phyloP scores from a whole-genome alignment of 2,329 filamentous ascomycete species.

The Leptographium lundbergii region DNA sequence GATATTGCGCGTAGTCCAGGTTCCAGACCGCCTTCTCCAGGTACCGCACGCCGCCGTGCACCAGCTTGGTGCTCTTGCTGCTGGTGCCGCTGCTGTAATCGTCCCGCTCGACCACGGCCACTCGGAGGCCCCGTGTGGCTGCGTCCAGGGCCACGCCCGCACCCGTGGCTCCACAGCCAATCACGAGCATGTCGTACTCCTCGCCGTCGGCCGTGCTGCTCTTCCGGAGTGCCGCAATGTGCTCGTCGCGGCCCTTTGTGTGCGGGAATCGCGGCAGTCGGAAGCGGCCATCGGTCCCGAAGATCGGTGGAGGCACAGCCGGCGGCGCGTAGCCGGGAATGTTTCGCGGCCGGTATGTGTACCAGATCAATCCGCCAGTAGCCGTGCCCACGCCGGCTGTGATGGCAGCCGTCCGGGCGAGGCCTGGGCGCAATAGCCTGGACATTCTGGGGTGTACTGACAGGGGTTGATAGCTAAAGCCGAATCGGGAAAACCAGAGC shows the following conservation, averaged over 20 bases:
- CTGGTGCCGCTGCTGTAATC: slow-evolving; percentile 74
- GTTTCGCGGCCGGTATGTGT: slow-evolving; percentile 54
- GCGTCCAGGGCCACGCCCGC: slow-evolving; percentile 73
- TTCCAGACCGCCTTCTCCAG: slow-evolving; percentile 81
- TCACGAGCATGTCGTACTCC: slow-evolving; percentile 64
- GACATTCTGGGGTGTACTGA: slow-evolving; percentile 13
- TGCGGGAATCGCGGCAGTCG: slow-evolving; percentile 53
- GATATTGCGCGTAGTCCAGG: slow-evolving; percentile 71
- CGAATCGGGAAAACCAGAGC: too few relatives aligned
- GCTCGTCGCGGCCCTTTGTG: slow-evolving; percentile 48
- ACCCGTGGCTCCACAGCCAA: slow-evolving; percentile 69
- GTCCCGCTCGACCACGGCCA: slow-evolving; percentile 70
- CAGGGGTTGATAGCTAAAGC: neutral
- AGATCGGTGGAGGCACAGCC: slow-evolving; percentile 57
- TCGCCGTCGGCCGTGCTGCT: slow-evolving; percentile 27
- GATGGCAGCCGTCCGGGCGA: slow-evolving; percentile 30
- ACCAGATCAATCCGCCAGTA: slow-evolving; percentile 33
- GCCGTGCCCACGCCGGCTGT: slow-evolving; percentile 28
- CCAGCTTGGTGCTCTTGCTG: slow-evolving; percentile 78
- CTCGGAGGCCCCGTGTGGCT: slow-evolving; percentile 64
- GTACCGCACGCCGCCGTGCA: slow-evolving; percentile 75
- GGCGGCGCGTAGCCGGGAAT: slow-evolving; percentile 58
- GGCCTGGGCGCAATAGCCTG: slow-evolving; percentile 14
- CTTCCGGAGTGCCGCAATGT: slow-evolving; percentile 47
- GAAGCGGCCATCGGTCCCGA: slow-evolving; percentile 55